Base-by-base conservation (phyloP, 345 rosid genomes). In the Euphorbia pulcherrima region DNA sequence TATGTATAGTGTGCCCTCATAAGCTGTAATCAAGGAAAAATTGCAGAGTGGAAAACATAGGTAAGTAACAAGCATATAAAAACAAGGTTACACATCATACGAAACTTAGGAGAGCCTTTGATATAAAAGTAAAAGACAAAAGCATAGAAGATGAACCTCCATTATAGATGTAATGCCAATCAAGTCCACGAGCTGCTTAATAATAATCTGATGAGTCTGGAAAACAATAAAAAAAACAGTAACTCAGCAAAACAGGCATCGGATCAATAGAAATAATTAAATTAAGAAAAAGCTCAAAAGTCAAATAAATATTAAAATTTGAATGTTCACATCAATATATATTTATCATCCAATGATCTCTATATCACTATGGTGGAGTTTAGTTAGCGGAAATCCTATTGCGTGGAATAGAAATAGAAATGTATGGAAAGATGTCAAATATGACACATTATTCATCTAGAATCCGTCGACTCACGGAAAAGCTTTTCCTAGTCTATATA, bases 101-200 rank as follows among this genome's bases (percentile, higher is more conserved):
- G 16, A 6, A 33, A 2, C 23, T 10, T 52, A 24, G 28, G 33
- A 68, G 21, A 39, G 26, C 30, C 40, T 65, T 41, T 51, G 27
- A 39, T 59, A 68, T 13, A 24, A 54, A 61, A 78, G 73, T 62
- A 60, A 20, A 55, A 6, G 82, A 68, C 59, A 65, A 60, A 47
- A 12, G 2, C 0, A 53, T 23, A 29, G 57, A 55, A 59, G 41
- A 64, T 84, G 64, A 81, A 88, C 97, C 98, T 92, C 98, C 98
- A 92, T 88, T 53, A 92, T 80, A 52, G 98, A 92, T 27, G 98
- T 92, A 62, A 86, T 90, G 71, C 98, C 97, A 81, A 92, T 86
- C 65, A 92, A 85, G 70, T 90, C 98, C 58, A 92, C 91, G 68
- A 92, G 77, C 66, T 69, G 87, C 72, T 75, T 71, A 65, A 92